Conservation (phyloP, 805 yeast genomes). For the Wickerhamiella sergipiensis region DNA sequence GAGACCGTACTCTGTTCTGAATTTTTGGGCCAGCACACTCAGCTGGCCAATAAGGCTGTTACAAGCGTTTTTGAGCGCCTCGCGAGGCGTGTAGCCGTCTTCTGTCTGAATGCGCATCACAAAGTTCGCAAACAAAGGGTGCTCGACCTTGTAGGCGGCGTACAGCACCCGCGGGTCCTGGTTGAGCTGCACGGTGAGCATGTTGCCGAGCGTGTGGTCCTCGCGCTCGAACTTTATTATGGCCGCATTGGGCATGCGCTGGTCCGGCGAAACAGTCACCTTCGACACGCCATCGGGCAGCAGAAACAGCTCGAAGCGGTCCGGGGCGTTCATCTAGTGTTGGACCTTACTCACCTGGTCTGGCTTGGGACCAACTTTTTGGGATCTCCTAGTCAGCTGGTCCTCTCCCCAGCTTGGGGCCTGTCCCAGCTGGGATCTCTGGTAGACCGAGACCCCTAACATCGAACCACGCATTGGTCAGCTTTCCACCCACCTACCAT, state of each 20-base stretch:
- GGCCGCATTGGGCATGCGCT: constrained; percentile 90
- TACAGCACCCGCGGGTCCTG: constrained; percentile 82
- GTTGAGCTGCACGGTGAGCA: constrained; percentile 72
- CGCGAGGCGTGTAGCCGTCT: constrained; percentile 84
- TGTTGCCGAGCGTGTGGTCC: constrained; percentile 91
- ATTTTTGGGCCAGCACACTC: constrained; percentile 58
- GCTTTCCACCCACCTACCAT: constrained; percentile 2
- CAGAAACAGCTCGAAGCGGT: constrained; percentile 90
- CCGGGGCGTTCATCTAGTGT: constrained; percentile 85
- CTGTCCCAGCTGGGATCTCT: background rate
- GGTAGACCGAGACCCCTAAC: background rate
- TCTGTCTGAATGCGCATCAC: constrained; percentile 91
- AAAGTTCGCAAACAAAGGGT: constrained; percentile 91
- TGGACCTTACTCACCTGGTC: background rate
- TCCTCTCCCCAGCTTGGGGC: no score
- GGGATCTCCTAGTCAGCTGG: no score
- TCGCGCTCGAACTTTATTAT: constrained; percentile 88
- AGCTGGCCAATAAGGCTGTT: constrained; percentile 68
- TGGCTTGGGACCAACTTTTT: no score
- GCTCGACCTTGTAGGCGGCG: constrained; percentile 96
- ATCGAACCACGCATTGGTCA: background rate
- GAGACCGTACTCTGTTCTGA: constrained; percentile 86
- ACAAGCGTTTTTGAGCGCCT: constrained; percentile 84
- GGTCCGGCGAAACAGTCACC: constrained; percentile 82
- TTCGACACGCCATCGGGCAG: constrained; percentile 97